phyloP scores from a whole-genome alignment of 768 basidiomycete species.

The Trametes villosa region DNA sequence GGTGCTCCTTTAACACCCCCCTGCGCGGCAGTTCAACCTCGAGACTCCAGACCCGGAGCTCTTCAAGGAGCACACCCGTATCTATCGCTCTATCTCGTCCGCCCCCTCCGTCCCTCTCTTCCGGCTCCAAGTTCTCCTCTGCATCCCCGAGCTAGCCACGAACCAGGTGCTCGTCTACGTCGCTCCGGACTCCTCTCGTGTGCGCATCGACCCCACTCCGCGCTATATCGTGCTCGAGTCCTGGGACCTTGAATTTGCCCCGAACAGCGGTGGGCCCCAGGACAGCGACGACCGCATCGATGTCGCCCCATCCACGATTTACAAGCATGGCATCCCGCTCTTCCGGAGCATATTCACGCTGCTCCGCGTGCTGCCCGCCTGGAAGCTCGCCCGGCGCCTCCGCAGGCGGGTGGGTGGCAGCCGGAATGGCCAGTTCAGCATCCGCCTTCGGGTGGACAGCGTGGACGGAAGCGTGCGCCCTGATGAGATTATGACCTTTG shows the following conservation, averaged over 20 bases:
- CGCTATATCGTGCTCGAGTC: slow-evolving; percentile 73
- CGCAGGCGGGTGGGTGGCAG: slow-evolving; percentile 47
- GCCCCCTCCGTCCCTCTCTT: slow-evolving; percentile 49
- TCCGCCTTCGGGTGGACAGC: slow-evolving; percentile 51
- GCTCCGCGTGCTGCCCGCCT: slow-evolving; percentile 74
- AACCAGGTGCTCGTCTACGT: slow-evolving; percentile 77
- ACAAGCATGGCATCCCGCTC: slow-evolving; percentile 83
- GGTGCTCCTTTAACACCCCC: slow-evolving; percentile 2
- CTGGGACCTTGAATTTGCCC: slow-evolving; percentile 58
- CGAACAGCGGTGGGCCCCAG: slow-evolving; percentile 21
- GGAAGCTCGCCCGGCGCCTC: slow-evolving; percentile 71
- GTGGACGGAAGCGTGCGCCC: slow-evolving; percentile 33
- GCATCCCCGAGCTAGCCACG: slow-evolving; percentile 66
- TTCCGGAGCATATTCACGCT: slow-evolving; percentile 79
- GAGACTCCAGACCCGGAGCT: slow-evolving; percentile 75
- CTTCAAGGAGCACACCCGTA: slow-evolving; percentile 65
- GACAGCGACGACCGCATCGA: slow-evolving; percentile 40
- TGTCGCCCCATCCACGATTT: slow-evolving; percentile 73
- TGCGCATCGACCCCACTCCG: slow-evolving; percentile 71
- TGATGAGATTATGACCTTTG: slow-evolving; percentile 42
- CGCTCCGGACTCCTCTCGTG: slow-evolving; percentile 59
- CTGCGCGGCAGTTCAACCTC: slow-evolving; percentile 69
- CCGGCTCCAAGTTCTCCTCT: slow-evolving; percentile 70
- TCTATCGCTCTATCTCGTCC: slow-evolving; percentile 62
- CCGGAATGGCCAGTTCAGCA: slow-evolving; percentile 49